Conservation (phyloP, 78 protist species). For the Pelomyxa schiedti region DNA sequence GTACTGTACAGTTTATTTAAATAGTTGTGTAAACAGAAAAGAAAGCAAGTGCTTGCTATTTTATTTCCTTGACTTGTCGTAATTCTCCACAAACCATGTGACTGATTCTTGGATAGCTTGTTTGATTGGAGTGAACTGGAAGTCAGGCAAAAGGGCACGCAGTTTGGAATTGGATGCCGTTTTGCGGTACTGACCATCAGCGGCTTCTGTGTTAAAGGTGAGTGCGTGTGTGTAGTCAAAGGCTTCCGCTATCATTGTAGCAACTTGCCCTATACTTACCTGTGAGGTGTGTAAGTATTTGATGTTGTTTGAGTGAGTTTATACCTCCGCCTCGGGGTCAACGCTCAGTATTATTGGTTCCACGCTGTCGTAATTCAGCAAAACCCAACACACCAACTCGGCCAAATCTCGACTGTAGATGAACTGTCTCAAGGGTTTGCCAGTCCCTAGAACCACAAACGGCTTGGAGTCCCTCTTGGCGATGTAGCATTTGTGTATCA, state of each 20-base stretch:
- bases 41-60: background rate
- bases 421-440: conserved; percentile 85
- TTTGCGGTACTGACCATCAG: conserved; percentile 91
- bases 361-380: conserved; percentile 50
- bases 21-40: too few relatives aligned
- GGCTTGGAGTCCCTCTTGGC: conserved; percentile 29
- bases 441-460: conserved; percentile 65
- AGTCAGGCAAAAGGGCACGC: conserved; percentile 39
- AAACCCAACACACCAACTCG: conserved; percentile 29
- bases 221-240: background rate
- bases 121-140: conserved; percentile 70
- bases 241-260: background rate
- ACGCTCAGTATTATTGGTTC: conserved; percentile 81
- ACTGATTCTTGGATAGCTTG: conserved; percentile 30
- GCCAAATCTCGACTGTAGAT: conserved; percentile 74
- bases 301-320: too few relatives aligned
- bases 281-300: too few relatives aligned
- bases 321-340: conserved; percentile 72
- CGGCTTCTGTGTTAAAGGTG: conserved; percentile 69
- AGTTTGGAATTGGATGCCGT: conserved; percentile 83
- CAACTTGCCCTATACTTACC: background rate
- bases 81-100: conserved; percentile 76
- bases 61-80: conserved; percentile 62
- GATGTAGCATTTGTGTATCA: conserved; percentile 67
- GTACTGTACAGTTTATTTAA: too few relatives aligned